These are phyloP conservation scores for Fusarium staphyleae DNA, from an alignment of 2,329 filamentous ascomycete genomes.

Conservation along the genomic window DNA sequence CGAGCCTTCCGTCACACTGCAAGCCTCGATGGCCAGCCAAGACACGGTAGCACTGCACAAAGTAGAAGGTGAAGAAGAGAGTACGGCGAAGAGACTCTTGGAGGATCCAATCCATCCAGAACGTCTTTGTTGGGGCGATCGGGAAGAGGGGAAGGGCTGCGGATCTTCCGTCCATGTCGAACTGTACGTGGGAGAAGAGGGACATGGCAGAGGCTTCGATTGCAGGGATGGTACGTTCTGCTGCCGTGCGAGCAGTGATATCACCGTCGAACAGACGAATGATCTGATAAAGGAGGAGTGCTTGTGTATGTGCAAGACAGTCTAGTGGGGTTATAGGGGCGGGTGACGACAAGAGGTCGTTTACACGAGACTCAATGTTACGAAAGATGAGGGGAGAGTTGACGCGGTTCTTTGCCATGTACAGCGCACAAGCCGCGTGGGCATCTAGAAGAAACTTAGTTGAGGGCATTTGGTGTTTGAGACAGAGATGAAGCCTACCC, in stretches of 20 bases:
- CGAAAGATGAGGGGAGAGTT: conserved; percentile 59
- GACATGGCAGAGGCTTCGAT: conserved; percentile 46
- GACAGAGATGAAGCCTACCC: conserved; percentile 44
- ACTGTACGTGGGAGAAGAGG: conserved; percentile 45
- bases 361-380: conserved; percentile 54
- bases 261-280: conserved; percentile 60
- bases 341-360: conserved; percentile 51
- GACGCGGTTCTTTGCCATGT: conserved; percentile 55
- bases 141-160: conserved; percentile 44
- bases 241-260: conserved; percentile 50
- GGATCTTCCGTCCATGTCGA: conserved; percentile 34
- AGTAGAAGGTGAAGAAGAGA: conserved; percentile 56
- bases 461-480: neutral
- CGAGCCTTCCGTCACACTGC: conserved; percentile 43
- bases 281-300: conserved; percentile 58
- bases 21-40: conserved; percentile 40
- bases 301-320: conserved; percentile 53
- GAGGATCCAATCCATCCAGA: conserved; percentile 61
- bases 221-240: conserved; percentile 45
- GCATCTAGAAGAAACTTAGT: conserved; percentile 51
- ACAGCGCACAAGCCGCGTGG: conserved; percentile 60
- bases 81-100: conserved; percentile 63
- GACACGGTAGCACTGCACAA: conserved; percentile 49
- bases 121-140: conserved; percentile 50
- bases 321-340: conserved; percentile 40